Base-by-base conservation (phyloP, 2,329 filamentous ascomycete genomes). In the Monosporascus ibericus region DNA sequence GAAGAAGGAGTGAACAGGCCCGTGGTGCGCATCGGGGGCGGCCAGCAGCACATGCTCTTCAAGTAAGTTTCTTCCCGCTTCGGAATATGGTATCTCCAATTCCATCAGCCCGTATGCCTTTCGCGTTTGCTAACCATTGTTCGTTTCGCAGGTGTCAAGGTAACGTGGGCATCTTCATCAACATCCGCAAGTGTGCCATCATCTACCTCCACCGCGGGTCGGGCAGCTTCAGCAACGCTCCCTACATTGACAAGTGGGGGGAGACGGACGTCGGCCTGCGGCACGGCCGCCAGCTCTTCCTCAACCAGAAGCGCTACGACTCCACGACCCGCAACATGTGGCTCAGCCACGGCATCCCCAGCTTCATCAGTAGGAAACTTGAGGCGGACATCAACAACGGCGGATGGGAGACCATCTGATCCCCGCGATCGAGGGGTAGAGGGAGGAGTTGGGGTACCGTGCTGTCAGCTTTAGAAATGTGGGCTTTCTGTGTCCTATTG, bases 321-420 rank as follows among this genome's bases (percentile, higher is more conserved):
- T 84, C 86, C 37, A 79, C 96, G 70, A 78, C 96, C 52, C 80
- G 94, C 48, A 89, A 86, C 60, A 84, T 92, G 44, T 96, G 95
- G 86, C 76, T 97, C 54, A 82, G 85, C 48, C 91, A 96, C 63
- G 86, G 88, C 5, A 84, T 99, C 27, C 92, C 92, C 37, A 95
- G 88, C 60, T 85, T 90, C 47, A 96, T 99, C 66, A 89, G 88
- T 58, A 80, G 94, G 59, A 92, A 90, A 70, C 72, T 99, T 59
- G 94, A 99, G 75, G 87, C 90, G 15, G 94, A 99, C 69, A 90
- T 96, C 44, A 99, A 99, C 67, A 96, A 90, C 63, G 94, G 94
- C 1, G 94, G 94, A 0, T 99, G 94, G 94, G 94, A 99, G 74
- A 96, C 84, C n/a, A 78, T 84, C 49, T 81, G 62, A 73, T n/a